Evolutionary conservation across 1,284 basidiomycete genomes (phyloP), one percentile per base, ranked within the genome.

Genomic region (Apiotrichum sp.): DNA sequence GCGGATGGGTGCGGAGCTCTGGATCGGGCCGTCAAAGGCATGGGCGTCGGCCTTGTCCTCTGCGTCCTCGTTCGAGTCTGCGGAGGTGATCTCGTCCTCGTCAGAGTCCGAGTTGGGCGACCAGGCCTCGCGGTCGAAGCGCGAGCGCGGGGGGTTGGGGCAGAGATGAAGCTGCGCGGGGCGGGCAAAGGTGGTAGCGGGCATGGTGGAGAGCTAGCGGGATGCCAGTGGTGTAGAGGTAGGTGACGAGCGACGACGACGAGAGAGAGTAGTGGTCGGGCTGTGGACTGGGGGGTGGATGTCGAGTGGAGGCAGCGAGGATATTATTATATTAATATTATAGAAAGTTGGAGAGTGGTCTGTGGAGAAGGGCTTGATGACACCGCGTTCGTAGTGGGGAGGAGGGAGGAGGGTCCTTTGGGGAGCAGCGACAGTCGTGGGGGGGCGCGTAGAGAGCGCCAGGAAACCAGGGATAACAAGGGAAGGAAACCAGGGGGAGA

Each of bases 121-220:
- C 50, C 50, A 52, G 29, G 49, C 42, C 13, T 11, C 35, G 29
- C 41, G 46, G 7, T 39, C 42, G 22, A 39, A 38, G 42, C 32
- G 43, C 29, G 44, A 14, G 33, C 46, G 35, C 22, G 22, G 22
- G 47, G 40, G 42, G 52, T 31, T 22, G 22, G 16, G 36, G 33
- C 47, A 53, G 43, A 49, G 47, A 47, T 57, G 46, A 41, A 55
- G 53, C 36, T 50, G 49, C 14, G 52, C 22, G 8, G 46, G 52
- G 47, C 42, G 47, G 7, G 39, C 49, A 33, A 50, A 41, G 29
- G 49, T 42, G n/a, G 47, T 36, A 6, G 40, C 49, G 14, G 58
- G 58, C 58, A 60, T 60, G 14, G 38, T 32, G 11, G 29, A 3
- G 36, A 16, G 22, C 22, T 33, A 33, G 44, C 13, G 7, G 29